Percentiles rank a stretch among this genome's conserved stretches.
phyloP scores from a whole-genome alignment of 768 basidiomycete species.

The Tricholomella constricta region DNA sequence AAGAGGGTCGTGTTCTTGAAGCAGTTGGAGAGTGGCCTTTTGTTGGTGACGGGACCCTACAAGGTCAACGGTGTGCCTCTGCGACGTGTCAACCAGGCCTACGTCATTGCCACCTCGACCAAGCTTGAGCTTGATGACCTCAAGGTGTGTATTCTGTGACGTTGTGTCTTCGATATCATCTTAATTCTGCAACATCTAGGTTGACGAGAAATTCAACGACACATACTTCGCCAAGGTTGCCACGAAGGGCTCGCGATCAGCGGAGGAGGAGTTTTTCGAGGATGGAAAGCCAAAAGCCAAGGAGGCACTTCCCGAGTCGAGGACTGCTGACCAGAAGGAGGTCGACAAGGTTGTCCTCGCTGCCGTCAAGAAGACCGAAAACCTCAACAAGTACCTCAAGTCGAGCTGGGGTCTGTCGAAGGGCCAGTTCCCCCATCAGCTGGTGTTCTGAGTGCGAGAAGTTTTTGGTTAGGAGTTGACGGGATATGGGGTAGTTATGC shows the following conservation, averaged over 20 bases:
- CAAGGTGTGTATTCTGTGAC: constrained; percentile 52
- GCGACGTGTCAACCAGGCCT: constrained; percentile 97
- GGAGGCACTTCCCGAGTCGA: constrained; percentile 82
- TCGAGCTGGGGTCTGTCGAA: constrained; percentile 93
- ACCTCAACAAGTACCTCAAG: constrained; percentile 91
- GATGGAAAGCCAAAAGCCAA: constrained; percentile 92
- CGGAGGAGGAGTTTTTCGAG: constrained; percentile 97
- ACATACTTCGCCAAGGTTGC: constrained; percentile 87
- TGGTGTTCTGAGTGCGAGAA: constrained; percentile 70
- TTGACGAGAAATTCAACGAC: constrained; percentile 91
- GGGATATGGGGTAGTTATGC: constrained; percentile 18
- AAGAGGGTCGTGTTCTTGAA: constrained; percentile 99
- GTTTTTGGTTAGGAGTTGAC: constrained; percentile 17
- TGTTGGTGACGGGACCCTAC: constrained; percentile 97
- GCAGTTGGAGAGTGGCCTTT: constrained; percentile 87
- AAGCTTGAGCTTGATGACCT: constrained; percentile 79
- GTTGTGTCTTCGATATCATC: not conserved
- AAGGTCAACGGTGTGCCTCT: constrained; percentile 98
- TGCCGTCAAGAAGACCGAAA: constrained; percentile 87
- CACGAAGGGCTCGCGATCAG: constrained; percentile 69
- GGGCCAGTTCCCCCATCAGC: constrained; percentile 94
- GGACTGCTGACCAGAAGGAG: constrained; percentile 89
- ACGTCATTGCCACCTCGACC: constrained; percentile 97
- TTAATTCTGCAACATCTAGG: constrained; percentile 38
- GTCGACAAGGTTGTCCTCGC: constrained; percentile 79